Base-by-base conservation (phyloP, 768 basidiomycete species). In the Cyathus striatus region DNA sequence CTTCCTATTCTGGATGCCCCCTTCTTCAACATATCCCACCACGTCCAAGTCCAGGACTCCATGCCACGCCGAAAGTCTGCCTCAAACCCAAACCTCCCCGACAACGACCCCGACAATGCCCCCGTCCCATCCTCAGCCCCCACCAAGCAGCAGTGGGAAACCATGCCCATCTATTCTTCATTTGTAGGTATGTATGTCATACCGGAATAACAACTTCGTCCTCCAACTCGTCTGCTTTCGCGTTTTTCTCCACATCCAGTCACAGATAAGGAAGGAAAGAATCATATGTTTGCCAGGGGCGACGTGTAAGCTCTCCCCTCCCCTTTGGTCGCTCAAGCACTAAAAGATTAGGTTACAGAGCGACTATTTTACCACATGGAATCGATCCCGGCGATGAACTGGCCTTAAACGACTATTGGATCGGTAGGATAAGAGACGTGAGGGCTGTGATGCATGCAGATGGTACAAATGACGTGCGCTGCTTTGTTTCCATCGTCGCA, bases 391-490 rank as follows among this genome's bases (percentile, higher is more conserved):
- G 53, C 0, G 47, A 56, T 2, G 14, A 43, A 0, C 46, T 65
- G 1, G 64, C 65, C 0, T 24, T 59, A 3, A 52, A 62, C n/a
- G 61, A 72, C 9, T 74, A 73, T 24, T 81, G 79, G 79, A 66
- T 81, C 1, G 79, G 56, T 0, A 63, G 57, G 40, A 73, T 81
- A 1, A 62, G 52, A 13, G 73, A 72, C 6, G 77, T 81, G 16
- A 61, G 73, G 10, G 63, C 63, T 3, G 43, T 54, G 44, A 47
- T 38, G 33, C 53, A 42, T 7, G 51, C 47, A 6, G 57, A 64
- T 4, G 58, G 51, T 1, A 52, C 54, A 3, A 66, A 52, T 52
- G 47, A 46, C 3, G 65, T 75, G 42, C 34, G 33, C 35, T 21
- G 14, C 37, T 27, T 42, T 2, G 14, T 33, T 17, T 1, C 14